Evolutionary conservation across 768 basidiomycete species (phyloP), one percentile per base, ranked within the genome.

Genomic region (Rhodosporidiobolus sp.): DNA sequence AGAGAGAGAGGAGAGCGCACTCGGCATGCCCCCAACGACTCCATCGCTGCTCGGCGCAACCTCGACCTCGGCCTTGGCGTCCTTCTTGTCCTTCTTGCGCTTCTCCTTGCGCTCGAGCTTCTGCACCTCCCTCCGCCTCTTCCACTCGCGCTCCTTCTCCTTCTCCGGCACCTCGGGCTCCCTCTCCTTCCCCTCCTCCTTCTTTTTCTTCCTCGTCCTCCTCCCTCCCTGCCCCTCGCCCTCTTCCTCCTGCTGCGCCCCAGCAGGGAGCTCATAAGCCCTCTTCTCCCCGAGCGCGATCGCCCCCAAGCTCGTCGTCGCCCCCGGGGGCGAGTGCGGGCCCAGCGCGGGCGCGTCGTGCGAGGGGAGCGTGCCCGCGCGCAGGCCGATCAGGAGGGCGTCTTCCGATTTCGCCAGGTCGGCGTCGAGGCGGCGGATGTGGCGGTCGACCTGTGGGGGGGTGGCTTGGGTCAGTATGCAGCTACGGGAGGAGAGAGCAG

Each of bases 381-480:
- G 84, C 30, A 84, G 81, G 28, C 86, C 87, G 28, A 86, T 82
- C 19, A 85, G 83, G 57, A 88, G 84, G 26, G 85, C 82, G 45
- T 85, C 83, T 77, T 88, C 86, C 76, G 87, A 85, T 70, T 87
- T 85, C 60, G 85, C 85, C 67, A 89, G 86, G n/a, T 85, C 88
- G 76, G 90, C 87, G 75, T 93, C 90, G 32, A 94, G 83, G 52
- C 90, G 84, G 32, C 88, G 87, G 38, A 90, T 87, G 77, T 92
- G 90, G 48, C 91, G 85, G 73, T 92, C 89, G 20, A 92, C 86
- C 91, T 93, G 66, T 43, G 20, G 17, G 26, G 4, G 5, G 12
- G 0, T 45, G 17, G 32, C 22, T 49, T 24, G 2, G 52, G 7
- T 38, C 45, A 58, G 56, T 43, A 10, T n/a, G 24, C 7, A 17